Evolutionary conservation across 1,284 basidiomycete species (phyloP).

Genomic region (Neolentinus lepideus): DNA sequence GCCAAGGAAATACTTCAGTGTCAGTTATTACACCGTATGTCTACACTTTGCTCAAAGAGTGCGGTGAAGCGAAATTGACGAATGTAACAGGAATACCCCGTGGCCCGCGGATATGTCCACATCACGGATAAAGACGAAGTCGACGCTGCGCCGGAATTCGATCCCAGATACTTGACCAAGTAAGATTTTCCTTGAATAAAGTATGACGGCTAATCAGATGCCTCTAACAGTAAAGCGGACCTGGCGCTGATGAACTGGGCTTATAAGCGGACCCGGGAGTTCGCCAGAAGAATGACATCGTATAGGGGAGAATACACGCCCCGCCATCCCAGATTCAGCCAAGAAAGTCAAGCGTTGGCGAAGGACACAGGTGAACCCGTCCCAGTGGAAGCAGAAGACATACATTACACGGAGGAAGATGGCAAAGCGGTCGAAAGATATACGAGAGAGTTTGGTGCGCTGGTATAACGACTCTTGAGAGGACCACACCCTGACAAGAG

Average conservation of each 20-base stretch:
- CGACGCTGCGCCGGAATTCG: constrained; percentile 28
- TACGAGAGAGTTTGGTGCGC: constrained; percentile 22
- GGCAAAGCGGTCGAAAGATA: constrained; percentile 41
- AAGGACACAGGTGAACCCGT: constrained; percentile 26
- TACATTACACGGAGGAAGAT: constrained; percentile 49
- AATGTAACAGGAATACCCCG: constrained; percentile 28
- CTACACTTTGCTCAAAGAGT: constrained; percentile 11
- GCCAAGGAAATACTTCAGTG: constrained; percentile 23
- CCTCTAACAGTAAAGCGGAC: constrained; percentile 40
- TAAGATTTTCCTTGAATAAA: constrained; percentile 9
- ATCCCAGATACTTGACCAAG: constrained; percentile 22
- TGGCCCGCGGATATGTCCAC: constrained; percentile 33
- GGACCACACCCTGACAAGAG: constrained; percentile 9
- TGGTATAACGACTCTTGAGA: no score
- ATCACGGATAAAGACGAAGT: constrained; percentile 30
- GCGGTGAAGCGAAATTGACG: constrained; percentile 1
- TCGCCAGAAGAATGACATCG: constrained; percentile 45
- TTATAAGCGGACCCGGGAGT: constrained; percentile 55
- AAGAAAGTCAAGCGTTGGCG: constrained; percentile 34
- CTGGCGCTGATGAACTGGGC: constrained; percentile 42
- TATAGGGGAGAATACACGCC: constrained; percentile 45
- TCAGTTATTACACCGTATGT: constrained; percentile 23
- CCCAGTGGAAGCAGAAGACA: constrained; percentile 32
- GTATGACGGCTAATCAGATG: neutral
- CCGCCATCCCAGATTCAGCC: constrained; percentile 42